phyloP scores from a whole-genome alignment of 345 rosid genomes.

The Dovyalis caffra region DNA sequence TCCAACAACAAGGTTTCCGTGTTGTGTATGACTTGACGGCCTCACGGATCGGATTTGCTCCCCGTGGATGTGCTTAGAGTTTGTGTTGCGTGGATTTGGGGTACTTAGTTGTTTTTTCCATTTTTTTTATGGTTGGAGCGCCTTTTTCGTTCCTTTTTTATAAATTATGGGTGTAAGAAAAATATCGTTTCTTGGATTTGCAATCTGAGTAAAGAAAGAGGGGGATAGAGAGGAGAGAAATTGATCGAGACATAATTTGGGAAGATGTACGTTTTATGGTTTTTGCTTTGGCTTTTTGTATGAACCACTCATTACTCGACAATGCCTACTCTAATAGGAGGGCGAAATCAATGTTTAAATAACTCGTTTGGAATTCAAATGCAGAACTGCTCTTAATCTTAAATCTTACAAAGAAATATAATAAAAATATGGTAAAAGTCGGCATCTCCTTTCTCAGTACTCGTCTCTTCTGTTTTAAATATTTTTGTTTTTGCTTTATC shows the following conservation, averaged over 20 bases:
- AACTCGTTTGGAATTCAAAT: no score
- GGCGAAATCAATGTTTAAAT: neutral
- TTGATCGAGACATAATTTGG: neutral
- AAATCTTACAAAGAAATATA: no score
- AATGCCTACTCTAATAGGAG: no score
- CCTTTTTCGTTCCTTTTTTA: neutral
- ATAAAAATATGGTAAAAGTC: no score
- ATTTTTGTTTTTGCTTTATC: no score
- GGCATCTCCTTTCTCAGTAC: no score
- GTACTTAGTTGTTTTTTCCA: neutral
- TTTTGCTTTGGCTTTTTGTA: neutral
- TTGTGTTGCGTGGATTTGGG: neutral
- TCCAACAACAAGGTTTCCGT: conserved; percentile 97
- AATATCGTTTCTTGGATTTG: neutral
- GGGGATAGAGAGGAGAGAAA: neutral
- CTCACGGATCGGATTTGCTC: conserved; percentile 82
- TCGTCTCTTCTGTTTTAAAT: no score
- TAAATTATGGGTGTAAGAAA: no score
- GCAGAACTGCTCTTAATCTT: no score
- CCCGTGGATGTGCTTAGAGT: conserved; percentile 62
- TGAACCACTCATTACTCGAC: neutral
- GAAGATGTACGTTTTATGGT: neutral
- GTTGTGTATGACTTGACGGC: conserved; percentile 70
- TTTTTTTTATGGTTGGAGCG: neutral
- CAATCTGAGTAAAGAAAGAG: neutral